phyloP scores from a whole-genome alignment of 805 yeast species.

The Metschnikowia noctiluminum region DNA sequence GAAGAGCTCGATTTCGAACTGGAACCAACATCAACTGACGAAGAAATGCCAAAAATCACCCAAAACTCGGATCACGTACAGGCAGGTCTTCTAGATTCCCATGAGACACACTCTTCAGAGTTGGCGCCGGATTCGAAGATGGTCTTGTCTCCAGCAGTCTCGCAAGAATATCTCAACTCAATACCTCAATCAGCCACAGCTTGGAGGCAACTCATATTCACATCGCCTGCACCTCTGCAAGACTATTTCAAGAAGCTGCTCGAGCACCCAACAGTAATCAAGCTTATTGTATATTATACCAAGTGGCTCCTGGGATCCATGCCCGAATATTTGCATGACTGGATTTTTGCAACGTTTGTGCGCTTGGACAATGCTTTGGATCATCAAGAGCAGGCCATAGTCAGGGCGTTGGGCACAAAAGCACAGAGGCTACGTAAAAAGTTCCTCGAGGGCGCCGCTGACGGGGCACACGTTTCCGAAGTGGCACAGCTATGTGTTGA shows the following conservation, averaged over 20 bases:
- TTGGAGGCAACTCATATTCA: slow-evolving; percentile 33
- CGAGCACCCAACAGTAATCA: slow-evolving; percentile 33
- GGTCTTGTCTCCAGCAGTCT: background rate
- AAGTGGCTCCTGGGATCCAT: slow-evolving; percentile 35
- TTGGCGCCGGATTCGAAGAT: background rate
- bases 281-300: slow-evolving; percentile 32
- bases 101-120: background rate
- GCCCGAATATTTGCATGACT: slow-evolving; percentile 26
- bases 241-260: slow-evolving; percentile 19
- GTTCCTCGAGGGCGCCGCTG: slow-evolving; percentile 5
- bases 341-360: slow-evolving; percentile 36
- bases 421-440: slow-evolving; percentile 28
- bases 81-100: background rate
- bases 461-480: slow-evolving; percentile 10
- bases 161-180: background rate
- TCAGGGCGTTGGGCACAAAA: slow-evolving; percentile 38
- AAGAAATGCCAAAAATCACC: background rate
- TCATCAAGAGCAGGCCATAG: slow-evolving; percentile 29
- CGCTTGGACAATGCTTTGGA: slow-evolving; percentile 36
- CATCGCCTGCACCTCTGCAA: slow-evolving; percentile 28
- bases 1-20: background rate
- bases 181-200: slow-evolving; percentile 25
- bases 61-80: background rate
- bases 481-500: slow-evolving; percentile 24
- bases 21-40: background rate